Percentiles rank a stretch among this genome's conserved stretches.
Evolutionary conservation across 257 asterid species (phyloP).

Genomic region (Coffea canephora): DNA sequence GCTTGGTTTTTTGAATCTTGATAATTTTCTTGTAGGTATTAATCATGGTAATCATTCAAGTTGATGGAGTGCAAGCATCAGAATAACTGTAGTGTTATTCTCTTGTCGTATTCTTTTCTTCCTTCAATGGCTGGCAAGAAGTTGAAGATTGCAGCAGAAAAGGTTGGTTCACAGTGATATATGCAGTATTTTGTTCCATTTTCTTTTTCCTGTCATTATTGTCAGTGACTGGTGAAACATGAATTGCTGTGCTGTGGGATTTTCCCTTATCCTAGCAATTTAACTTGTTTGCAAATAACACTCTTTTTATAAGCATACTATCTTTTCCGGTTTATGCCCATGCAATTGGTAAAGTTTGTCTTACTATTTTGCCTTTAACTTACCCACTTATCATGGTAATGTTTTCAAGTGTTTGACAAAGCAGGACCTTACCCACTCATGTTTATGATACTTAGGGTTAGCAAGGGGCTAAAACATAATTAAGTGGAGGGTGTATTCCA

Average conservation of each 20-base stretch:
- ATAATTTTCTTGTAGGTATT: constrained; percentile 63
- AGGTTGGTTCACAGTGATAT: constrained; percentile 42
- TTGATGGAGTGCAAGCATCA: constrained; percentile 98
- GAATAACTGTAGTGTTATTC: constrained; percentile 60
- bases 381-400: neutral
- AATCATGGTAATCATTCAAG: constrained; percentile 82
- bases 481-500: neutral
- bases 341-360: neutral
- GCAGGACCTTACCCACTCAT: neutral
- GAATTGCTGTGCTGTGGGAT: neutral
- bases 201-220: neutral
- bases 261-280: neutral
- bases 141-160: constrained; percentile 73
- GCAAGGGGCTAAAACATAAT: neutral
- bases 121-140: constrained; percentile 88
- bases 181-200: neutral
- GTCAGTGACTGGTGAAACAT: neutral
- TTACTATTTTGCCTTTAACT: neutral
- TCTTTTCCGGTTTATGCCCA: neutral
- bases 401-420: neutral
- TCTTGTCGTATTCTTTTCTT: constrained; percentile 79
- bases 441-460: neutral
- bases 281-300: neutral
- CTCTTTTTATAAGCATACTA: neutral
- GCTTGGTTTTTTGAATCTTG: constrained; percentile 40